These are phyloP conservation scores for Phlyctochytrium arcticum DNA, from an alignment of 192 early-diverging fungal genomes.

Conservation along the genomic window DNA sequence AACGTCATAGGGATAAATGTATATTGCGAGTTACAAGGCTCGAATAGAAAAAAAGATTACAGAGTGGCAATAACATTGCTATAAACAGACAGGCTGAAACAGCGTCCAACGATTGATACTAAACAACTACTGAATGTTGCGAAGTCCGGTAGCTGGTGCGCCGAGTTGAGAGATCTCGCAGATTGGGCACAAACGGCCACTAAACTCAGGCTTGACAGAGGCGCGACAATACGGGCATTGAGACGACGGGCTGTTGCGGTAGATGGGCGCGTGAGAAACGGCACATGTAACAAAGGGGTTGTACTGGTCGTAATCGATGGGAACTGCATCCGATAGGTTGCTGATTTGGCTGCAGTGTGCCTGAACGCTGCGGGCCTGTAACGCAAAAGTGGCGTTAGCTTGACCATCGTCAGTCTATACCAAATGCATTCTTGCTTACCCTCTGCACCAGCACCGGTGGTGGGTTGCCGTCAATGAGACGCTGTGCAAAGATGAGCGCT, in stretches of 20 bases:
- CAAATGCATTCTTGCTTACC: conserved; percentile 32
- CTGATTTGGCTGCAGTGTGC: conserved; percentile 64
- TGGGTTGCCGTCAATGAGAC: conserved; percentile 87
- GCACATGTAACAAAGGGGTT: conserved; percentile 91
- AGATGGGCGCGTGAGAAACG: conserved; percentile 82
- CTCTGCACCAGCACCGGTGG: conserved; percentile 70
- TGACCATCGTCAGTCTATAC: not conserved
- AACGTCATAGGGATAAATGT: no score
- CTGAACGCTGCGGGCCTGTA: conserved; percentile 61
- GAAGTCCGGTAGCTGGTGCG: conserved; percentile 66
- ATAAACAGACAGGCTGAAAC: no score
- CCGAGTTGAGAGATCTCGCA: conserved; percentile 88
- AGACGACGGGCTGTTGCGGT: conserved; percentile 73
- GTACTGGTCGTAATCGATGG: conserved; percentile 90
- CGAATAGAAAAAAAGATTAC: no score
- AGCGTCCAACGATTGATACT: no score
- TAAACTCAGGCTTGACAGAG: conserved; percentile 78
- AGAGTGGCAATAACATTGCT: no score
- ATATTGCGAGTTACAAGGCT: no score
- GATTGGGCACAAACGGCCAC: conserved; percentile 73
- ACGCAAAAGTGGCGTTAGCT: not conserved
- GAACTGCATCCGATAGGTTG: conserved; percentile 75
- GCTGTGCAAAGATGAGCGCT: conserved; percentile 82
- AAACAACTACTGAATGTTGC: conserved; percentile 1
- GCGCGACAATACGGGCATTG: conserved; percentile 87